Evolutionary conservation across 441 rosid genomes (phyloP).

Genomic region (Dalechampia spathulata): DNA sequence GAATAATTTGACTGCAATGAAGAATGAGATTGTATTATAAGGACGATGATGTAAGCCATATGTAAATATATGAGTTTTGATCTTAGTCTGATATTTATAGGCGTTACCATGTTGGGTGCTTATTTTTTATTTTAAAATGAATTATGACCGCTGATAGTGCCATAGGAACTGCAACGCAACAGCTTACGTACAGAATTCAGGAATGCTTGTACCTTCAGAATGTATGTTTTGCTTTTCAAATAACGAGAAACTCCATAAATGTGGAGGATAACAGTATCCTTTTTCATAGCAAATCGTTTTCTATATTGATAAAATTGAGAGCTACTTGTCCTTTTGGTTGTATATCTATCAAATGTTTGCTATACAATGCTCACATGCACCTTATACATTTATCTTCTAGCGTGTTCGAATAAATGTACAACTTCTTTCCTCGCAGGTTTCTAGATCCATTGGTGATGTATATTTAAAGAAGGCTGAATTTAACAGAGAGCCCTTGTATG

Average conservation of each 20-base stretch:
- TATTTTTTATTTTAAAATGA: neutral
- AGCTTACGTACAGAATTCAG: neutral
- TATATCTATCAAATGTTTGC: neutral
- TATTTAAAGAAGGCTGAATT: constrained; percentile 86
- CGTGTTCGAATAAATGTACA: neutral
- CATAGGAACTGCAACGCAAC: neutral
- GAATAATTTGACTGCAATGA: no score
- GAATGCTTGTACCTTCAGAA: neutral
- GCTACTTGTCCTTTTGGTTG: neutral
- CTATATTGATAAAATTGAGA: neutral
- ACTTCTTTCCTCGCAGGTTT: constrained; percentile 40
- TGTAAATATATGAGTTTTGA: neutral
- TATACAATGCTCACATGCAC: neutral
- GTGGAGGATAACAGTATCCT: no score
- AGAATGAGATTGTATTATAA: no score
- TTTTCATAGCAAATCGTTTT: no score
- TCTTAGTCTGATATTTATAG: neutral
- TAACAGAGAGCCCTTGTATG: constrained; percentile 70
- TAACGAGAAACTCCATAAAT: neutral
- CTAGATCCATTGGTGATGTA: constrained; percentile 89
- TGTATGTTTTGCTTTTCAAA: neutral
- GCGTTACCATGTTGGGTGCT: neutral
- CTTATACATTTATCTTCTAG: neutral
- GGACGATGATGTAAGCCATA: no score
- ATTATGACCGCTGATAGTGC: neutral